Percentiles rank a stretch among this genome's conserved stretches.
Evolutionary conservation across 73 alveolate species (phyloP).

Genomic region (Paramecium sonneborni): DNA sequence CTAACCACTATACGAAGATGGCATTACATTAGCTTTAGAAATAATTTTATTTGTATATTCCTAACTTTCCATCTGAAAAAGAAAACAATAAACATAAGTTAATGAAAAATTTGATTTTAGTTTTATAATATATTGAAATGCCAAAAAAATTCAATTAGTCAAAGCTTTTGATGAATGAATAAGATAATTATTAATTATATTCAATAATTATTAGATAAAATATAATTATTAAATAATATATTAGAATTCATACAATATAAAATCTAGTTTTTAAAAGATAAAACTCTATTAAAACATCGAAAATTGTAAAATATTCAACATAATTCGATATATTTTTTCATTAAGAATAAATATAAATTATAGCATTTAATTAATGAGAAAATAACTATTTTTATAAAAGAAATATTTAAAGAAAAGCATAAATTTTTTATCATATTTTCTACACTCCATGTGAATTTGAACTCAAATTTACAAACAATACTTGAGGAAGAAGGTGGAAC

Average conservation of each 20-base stretch:
- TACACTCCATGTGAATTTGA: background rate
- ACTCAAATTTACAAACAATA: background rate
- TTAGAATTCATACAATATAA: too few species aligned
- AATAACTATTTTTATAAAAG: background rate
- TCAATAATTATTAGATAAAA: background rate
- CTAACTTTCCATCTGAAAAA: background rate
- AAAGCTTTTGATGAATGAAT: too few species aligned
- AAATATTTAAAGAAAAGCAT: background rate
- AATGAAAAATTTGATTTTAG: background rate
- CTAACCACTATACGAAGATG: slow-evolving; percentile 62
- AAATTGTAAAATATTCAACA: too few species aligned
- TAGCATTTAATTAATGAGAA: background rate
- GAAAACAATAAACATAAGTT: background rate
- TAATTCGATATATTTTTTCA: too few species aligned
- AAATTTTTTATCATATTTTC: background rate
- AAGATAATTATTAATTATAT: background rate
- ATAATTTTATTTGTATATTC: background rate
- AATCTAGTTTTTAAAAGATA: too few species aligned
- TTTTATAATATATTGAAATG: too few species aligned
- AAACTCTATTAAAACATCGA: too few species aligned
- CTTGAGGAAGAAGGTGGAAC: background rate
- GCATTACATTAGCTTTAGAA: background rate
- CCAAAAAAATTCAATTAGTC: too few species aligned
- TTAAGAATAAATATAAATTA: too few species aligned
- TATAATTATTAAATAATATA: too few species aligned